Percentiles rank a stretch among this genome's conserved stretches.
These are phyloP conservation scores for Lipomyces sp. DNA, from an alignment of 805 yeast genomes.

Conservation along the genomic window DNA sequence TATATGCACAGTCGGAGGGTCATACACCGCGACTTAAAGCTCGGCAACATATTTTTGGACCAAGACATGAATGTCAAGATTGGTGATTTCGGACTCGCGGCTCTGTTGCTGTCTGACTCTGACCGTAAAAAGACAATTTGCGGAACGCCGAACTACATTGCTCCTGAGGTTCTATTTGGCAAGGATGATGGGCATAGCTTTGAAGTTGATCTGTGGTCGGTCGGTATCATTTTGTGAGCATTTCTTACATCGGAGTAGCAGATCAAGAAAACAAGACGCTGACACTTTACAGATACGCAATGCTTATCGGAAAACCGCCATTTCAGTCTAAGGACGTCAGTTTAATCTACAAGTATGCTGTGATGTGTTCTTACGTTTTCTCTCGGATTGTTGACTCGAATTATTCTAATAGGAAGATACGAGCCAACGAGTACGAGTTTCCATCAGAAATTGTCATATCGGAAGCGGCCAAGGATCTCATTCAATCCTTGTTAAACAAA, in stretches of 20 bases:
- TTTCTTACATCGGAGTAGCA: no score
- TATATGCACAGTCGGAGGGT: conserved; percentile 90
- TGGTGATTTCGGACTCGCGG: conserved; percentile 98
- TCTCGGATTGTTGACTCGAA: no score
- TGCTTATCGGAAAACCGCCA: conserved; percentile 92
- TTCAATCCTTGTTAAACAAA: conserved; percentile 66
- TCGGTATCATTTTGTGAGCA: conserved; percentile 82
- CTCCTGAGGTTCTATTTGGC: conserved; percentile 94
- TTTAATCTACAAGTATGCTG: conserved; percentile 63
- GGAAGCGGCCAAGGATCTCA: conserved; percentile 66
- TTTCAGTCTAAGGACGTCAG: conserved; percentile 95
- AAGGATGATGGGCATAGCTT: conserved; percentile 81
- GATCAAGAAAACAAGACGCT: no score
- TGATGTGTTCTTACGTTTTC: neutral
- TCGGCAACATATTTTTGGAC: conserved; percentile 94
- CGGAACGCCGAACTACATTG: conserved; percentile 98
- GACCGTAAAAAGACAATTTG: conserved; percentile 90
- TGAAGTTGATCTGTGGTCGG: conserved; percentile 97
- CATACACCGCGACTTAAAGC: conserved; percentile 91
- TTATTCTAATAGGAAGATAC: conserved; percentile 45
- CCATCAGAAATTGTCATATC: conserved; percentile 67
- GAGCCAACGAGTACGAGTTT: conserved; percentile 71
- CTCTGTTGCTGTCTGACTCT: conserved; percentile 67
- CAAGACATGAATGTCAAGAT: conserved; percentile 90
- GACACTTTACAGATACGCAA: conserved; percentile 62